phyloP scores from a whole-genome alignment of 1,284 basidiomycete species.

The Naganishia sp. region DNA sequence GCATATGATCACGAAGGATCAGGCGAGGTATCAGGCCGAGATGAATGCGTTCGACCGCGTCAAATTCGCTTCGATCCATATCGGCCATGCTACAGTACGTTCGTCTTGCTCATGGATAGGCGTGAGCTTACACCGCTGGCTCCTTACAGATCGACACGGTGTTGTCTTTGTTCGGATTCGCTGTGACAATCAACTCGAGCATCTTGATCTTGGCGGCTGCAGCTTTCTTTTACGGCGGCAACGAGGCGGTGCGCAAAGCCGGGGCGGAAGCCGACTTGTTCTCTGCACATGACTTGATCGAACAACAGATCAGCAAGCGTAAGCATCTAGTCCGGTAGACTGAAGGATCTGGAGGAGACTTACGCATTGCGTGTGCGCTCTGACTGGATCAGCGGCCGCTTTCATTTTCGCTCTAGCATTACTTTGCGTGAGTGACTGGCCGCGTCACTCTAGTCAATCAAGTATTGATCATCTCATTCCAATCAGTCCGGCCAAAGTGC shows the following conservation, averaged over 20 bases:
- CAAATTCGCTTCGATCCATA: conserved; percentile 69
- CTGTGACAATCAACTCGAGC: conserved; percentile 81
- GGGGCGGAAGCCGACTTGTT: conserved; percentile 63
- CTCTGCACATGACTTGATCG: conserved; percentile 75
- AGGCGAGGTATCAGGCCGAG: conserved; percentile 57
- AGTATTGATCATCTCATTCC: not conserved
- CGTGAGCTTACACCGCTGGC: no score
- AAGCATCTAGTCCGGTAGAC: conserved; percentile 39
- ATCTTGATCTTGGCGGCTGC: conserved; percentile 62
- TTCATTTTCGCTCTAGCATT: conserved; percentile 83
- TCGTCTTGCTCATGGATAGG: not conserved
- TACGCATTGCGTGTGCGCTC: not conserved
- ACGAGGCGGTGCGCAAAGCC: conserved; percentile 38
- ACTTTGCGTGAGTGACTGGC: conserved; percentile 59
- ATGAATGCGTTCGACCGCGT: conserved; percentile 65
- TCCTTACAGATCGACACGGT: conserved; percentile 49
- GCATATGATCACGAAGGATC: conserved; percentile 23
- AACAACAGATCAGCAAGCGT: conserved; percentile 67
- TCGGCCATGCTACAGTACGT: conserved; percentile 69
- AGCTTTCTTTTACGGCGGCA: conserved; percentile 69
- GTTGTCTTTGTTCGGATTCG: conserved; percentile 69
- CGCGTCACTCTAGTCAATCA: not conserved
- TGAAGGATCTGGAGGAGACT: no score
- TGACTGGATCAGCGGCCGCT: conserved; percentile 62
- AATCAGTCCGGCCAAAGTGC: conserved; percentile 78